Conservation (phyloP, 108 stramenopile species). For the Pinguiococcus pyrenoidosus region DNA sequence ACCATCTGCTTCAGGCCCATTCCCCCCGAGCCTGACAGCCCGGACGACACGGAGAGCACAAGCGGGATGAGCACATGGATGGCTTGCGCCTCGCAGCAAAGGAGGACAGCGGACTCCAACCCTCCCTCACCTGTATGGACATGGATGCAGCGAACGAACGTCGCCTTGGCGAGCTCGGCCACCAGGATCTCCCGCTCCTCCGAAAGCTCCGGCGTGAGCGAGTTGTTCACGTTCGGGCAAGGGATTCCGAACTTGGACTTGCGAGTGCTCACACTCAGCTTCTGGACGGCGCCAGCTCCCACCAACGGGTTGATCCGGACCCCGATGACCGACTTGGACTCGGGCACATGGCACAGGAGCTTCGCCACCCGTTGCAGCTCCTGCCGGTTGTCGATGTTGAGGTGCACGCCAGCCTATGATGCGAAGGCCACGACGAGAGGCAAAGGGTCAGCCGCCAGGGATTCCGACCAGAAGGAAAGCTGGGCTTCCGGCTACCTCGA, state of each 20-base stretch:
- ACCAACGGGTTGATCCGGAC: constrained; percentile 13
- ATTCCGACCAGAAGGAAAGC: no score
- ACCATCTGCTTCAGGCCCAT: constrained; percentile 9
- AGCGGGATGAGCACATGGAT: no score
- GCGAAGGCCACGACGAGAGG: no score
- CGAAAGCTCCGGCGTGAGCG: no score
- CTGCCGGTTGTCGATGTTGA: constrained; percentile 14
- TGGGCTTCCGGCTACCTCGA: no score
- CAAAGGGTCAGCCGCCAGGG: no score
- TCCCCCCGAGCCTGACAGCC: constrained; percentile 19
- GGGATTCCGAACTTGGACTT: constrained; percentile 18
- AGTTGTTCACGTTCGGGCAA: not conserved
- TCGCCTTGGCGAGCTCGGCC: not conserved
- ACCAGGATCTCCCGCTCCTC: constrained; percentile 2
- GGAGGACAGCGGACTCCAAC: no score
- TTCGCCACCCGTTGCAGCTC: constrained; percentile 3
- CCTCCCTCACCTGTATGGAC: constrained; percentile 21
- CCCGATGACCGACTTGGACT: not conserved
- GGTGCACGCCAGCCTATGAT: constrained; percentile 1
- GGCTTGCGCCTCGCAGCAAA: no score
- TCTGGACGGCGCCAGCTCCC: constrained; percentile 2
- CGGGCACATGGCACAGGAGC: not conserved
- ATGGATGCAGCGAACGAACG: constrained; percentile 15
- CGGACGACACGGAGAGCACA: no score
- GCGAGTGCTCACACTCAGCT: constrained; percentile 2